Conservation (phyloP, 768 basidiomycete species). For the Pulveroboletus sp. region DNA sequence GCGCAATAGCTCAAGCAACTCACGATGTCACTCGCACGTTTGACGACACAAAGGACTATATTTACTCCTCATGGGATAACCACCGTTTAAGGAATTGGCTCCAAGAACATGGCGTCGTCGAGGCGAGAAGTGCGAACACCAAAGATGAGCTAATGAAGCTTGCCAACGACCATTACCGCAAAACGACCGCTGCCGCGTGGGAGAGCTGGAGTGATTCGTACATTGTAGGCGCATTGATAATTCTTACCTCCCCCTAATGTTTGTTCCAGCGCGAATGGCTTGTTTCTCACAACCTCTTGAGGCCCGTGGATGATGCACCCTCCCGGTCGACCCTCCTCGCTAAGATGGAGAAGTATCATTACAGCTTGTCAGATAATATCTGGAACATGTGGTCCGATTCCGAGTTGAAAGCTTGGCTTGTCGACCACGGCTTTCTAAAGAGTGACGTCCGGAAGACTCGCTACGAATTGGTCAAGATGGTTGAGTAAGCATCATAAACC, state of each 20-base stretch:
- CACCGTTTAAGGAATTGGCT: constrained; percentile 67
- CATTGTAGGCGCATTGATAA: constrained; percentile 45
- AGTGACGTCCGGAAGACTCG: constrained; percentile 58
- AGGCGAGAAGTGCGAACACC: constrained; percentile 49
- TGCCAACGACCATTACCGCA: constrained; percentile 66
- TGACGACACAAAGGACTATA: constrained; percentile 78
- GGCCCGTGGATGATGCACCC: constrained; percentile 46
- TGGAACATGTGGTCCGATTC: constrained; percentile 75
- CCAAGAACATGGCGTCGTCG: constrained; percentile 66
- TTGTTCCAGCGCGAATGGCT: constrained; percentile 73
- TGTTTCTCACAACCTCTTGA: constrained; percentile 66
- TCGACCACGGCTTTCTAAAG: constrained; percentile 69
- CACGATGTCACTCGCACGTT: constrained; percentile 45
- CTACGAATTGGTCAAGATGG: constrained; percentile 73
- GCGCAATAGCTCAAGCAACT: constrained; percentile 48
- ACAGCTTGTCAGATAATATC: constrained; percentile 47
- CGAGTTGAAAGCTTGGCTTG: constrained; percentile 73
- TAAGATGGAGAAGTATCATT: constrained; percentile 79
- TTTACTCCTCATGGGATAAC: constrained; percentile 89
- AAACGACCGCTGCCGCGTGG: constrained; percentile 63
- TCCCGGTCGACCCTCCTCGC: constrained; percentile 51
- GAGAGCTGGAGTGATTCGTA: constrained; percentile 84
- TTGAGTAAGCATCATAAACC: constrained; percentile 43
- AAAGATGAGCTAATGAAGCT: constrained; percentile 63
- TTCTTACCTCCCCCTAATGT: neutral